Percentiles rank a stretch among this genome's conserved stretches.
These are phyloP conservation scores for Ganoderma leucocontextum DNA, from an alignment of 1,284 basidiomycete species.

Conservation along the genomic window DNA sequence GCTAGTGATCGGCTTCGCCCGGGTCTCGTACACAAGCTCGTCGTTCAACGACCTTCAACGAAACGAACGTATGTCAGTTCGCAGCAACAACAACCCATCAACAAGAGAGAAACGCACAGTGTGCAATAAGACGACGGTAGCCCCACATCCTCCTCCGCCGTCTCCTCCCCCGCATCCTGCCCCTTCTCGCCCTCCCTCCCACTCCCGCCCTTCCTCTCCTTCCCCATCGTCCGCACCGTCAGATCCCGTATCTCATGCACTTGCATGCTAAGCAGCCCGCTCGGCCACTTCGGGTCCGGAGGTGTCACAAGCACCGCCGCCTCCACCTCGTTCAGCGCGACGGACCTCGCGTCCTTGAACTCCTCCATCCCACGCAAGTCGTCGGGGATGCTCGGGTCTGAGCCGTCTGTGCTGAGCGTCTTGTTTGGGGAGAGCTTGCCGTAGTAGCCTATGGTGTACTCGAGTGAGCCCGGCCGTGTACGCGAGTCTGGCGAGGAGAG, in stretches of 20 bases:
- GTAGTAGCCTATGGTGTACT: conserved; percentile 70
- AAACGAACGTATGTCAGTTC: background rate
- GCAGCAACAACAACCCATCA: background rate
- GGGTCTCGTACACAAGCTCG: conserved; percentile 54
- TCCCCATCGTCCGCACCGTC: conserved; percentile 37
- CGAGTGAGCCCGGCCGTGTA: conserved; percentile 41
- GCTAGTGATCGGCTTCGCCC: conserved; percentile 59
- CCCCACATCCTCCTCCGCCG: conserved; percentile 58
- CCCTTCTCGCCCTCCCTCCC: conserved; percentile 65
- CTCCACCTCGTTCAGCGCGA: conserved; percentile 46
- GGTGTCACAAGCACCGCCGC: conserved; percentile 63
- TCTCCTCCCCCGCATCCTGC: conserved; percentile 60
- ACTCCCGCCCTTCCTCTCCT: conserved; percentile 53
- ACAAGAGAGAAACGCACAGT: conserved; percentile 42
- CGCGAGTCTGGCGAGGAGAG: conserved; percentile 41
- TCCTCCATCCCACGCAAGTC: conserved; percentile 43
- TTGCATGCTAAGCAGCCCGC: conserved; percentile 65
- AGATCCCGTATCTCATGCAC: conserved; percentile 58
- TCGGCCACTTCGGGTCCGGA: conserved; percentile 66
- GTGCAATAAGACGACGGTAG: conserved; percentile 65
- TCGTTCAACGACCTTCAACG: conserved; percentile 60
- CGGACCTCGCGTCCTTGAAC: conserved; percentile 42
- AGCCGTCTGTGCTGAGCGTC: conserved; percentile 50
- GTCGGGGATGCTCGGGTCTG: conserved; percentile 45
- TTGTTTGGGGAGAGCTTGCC: conserved; percentile 63